phyloP scores from a whole-genome alignment of 23 red algal species.

The Agarophyton chilense region DNA sequence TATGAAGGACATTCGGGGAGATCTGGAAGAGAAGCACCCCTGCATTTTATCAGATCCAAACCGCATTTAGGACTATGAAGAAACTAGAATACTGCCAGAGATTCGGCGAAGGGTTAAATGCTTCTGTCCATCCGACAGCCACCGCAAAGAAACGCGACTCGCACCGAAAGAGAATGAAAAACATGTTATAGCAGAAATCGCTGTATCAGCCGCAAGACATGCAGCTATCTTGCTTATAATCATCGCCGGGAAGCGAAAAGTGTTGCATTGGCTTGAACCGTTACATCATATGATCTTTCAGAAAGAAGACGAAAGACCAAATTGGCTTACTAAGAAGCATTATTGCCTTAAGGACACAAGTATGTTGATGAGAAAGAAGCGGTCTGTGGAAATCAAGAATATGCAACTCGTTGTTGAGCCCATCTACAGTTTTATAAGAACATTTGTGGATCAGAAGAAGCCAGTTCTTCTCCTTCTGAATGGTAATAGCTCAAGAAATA shows the following conservation, averaged over 20 bases:
- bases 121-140: neutral
- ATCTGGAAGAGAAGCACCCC: neutral
- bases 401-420: neutral
- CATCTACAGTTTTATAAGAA: neutral
- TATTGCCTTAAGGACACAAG: neutral
- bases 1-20: neutral
- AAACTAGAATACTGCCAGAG: neutral
- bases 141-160: neutral
- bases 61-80: conserved; percentile 12
- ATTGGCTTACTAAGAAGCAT: neutral
- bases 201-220: neutral
- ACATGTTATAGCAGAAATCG: conserved; percentile 17
- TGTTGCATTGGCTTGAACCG: conserved; percentile 9
- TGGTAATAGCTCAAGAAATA: conserved; percentile 3
- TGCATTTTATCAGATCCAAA: neutral
- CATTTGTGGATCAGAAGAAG: neutral
- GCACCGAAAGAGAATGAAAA: neutral
- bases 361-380: neutral
- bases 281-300: neutral
- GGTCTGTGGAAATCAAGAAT: neutral
- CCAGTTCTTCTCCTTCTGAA: neutral
- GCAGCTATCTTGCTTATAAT: neutral
- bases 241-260: neutral
- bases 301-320: neutral
- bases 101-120: neutral